phyloP scores from a whole-genome alignment of 1,284 basidiomycete genomes.

The Megacollybia platyphylla region DNA sequence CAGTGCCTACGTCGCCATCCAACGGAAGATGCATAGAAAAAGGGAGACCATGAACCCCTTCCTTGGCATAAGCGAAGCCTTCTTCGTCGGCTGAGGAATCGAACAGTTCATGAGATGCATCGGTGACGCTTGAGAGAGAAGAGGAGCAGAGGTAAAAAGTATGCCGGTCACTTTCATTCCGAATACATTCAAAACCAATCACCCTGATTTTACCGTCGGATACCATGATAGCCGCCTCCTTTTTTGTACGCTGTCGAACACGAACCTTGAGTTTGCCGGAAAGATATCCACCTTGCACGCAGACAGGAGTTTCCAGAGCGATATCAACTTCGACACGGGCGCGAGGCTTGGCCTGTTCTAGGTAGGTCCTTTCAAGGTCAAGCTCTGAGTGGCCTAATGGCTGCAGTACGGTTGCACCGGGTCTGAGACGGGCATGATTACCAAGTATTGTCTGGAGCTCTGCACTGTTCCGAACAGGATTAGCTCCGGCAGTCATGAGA shows the following conservation, averaged over 20 bases:
- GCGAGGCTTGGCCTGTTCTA: constrained; percentile 55
- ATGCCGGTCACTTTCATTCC: constrained; percentile 51
- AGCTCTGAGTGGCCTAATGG: constrained; percentile 12
- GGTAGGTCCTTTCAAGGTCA: constrained; percentile 18
- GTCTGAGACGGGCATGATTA: constrained; percentile 41
- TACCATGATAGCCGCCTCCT: constrained; percentile 52
- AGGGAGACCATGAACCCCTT: constrained; percentile 65
- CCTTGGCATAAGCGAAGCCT: constrained; percentile 54
- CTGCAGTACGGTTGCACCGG: constrained; percentile 30
- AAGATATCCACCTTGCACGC: constrained; percentile 74
- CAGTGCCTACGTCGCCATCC: constrained; percentile 39
- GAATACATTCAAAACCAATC: constrained; percentile 78
- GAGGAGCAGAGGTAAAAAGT: constrained; percentile 79
- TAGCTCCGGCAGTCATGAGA: constrained; percentile 31
- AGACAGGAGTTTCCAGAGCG: constrained; percentile 62
- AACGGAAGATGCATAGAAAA: constrained; percentile 72
- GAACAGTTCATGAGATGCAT: constrained; percentile 32
- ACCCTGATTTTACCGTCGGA: constrained; percentile 76
- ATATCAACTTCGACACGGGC: constrained; percentile 82
- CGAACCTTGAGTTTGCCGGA: constrained; percentile 65
- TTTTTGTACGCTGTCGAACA: constrained; percentile 47
- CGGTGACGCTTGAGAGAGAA: constrained; percentile 42
- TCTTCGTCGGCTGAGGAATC: constrained; percentile 48
- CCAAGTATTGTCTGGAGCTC: constrained; percentile 53
- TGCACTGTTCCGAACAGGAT: constrained; percentile 31